A percentile compares a stretch with the other conserved stretches of the same genome.
phyloP scores from a whole-genome alignment of 108 stramenopile genomes.

The Stephanodiscus minutulus region DNA sequence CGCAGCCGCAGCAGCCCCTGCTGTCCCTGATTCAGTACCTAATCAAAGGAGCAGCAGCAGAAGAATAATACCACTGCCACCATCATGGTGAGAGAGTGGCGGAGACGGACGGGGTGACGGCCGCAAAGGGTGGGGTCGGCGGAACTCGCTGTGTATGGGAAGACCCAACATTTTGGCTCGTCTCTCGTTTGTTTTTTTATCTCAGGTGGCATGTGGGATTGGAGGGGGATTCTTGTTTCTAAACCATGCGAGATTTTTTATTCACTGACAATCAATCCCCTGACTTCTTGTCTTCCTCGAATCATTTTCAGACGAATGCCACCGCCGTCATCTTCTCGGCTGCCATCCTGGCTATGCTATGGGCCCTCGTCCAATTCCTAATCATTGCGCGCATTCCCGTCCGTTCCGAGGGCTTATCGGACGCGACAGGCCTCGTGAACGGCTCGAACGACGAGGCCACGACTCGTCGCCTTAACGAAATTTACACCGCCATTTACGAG shows the following conservation, averaged over 20 bases:
- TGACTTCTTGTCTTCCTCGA: not conserved
- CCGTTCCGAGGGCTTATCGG: constrained; percentile 54
- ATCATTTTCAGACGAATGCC: constrained; percentile 53
- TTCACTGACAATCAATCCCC: constrained; percentile 2
- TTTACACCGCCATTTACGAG: constrained; percentile 93
- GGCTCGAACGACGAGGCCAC: constrained; percentile 73
- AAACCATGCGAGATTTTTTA: not conserved
- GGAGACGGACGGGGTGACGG: not conserved
- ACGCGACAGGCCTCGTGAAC: constrained; percentile 53
- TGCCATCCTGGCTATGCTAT: constrained; percentile 70
- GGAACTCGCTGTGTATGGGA: not conserved
- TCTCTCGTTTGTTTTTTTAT: not conserved
- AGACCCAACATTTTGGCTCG: not conserved
- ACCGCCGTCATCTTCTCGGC: constrained; percentile 72
- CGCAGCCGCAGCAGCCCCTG: not conserved
- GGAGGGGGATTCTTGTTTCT: not conserved
- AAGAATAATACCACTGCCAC: not conserved
- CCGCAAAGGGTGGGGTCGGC: not conserved
- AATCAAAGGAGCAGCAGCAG: not conserved
- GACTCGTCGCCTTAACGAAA: constrained; percentile 82
- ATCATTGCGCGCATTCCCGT: constrained; percentile 85
- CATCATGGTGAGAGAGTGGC: constrained; percentile 7
- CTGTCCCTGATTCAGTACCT: not conserved
- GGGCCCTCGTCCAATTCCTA: constrained; percentile 76
- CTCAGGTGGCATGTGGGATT: not conserved